phyloP scores from a whole-genome alignment of 345 rosid genomes.

The Fremontodendron californicum region DNA sequence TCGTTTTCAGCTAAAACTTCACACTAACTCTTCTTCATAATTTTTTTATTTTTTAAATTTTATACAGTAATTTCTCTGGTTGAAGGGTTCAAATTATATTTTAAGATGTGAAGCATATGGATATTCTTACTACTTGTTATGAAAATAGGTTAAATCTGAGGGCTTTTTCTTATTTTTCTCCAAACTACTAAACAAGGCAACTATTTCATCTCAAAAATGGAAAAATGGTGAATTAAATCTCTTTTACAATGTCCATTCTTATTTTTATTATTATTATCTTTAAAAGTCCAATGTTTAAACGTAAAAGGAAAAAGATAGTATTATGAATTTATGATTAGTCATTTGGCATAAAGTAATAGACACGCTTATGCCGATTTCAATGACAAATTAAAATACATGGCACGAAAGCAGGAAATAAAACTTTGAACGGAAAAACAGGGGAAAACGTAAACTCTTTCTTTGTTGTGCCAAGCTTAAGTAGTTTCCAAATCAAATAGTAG shows the following conservation, averaged over 20 bases:
- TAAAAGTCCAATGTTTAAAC: background rate
- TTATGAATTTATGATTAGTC: background rate
- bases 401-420: background rate
- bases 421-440: background rate
- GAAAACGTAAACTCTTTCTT: background rate
- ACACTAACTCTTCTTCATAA: no score
- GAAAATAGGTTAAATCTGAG: background rate
- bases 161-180: background rate
- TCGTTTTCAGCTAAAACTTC: no score
- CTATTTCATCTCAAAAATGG: no score
- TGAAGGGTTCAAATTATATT: background rate
- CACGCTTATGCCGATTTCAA: background rate
- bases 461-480: no score
- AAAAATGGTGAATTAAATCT: no score
- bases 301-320: background rate
- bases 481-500: background rate
- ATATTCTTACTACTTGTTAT: no score
- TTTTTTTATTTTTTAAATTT: no score
- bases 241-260: no score
- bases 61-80: background rate
- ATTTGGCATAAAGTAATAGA: background rate
- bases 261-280: no score
- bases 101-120: no score
- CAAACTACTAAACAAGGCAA: no score
- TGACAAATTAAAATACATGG: background rate